Evolutionary conservation across 2,329 filamentous ascomycete genomes (phyloP).

Genomic region (Penicillium hesseltinei): DNA sequence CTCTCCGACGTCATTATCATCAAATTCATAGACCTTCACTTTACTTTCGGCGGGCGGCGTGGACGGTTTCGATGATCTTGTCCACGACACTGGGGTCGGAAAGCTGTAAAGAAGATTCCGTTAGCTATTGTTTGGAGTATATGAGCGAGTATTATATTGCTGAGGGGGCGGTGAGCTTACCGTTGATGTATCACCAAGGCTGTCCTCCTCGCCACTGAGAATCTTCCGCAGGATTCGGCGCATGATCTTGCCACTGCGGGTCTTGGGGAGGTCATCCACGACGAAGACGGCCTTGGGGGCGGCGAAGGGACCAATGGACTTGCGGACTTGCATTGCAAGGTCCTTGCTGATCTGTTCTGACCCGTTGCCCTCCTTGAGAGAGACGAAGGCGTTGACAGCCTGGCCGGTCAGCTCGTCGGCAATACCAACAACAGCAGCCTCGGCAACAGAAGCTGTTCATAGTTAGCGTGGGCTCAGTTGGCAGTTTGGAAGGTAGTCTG

Average conservation of each 20-base stretch:
- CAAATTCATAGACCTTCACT: slow-evolving; percentile 14
- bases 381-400: slow-evolving; percentile 94
- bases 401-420: slow-evolving; percentile 92
- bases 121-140: slow-evolving; percentile 7
- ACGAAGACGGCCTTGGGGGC: slow-evolving; percentile 91
- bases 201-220: slow-evolving; percentile 92
- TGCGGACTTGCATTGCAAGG: slow-evolving; percentile 88
- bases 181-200: slow-evolving; percentile 88
- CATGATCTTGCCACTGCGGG: slow-evolving; percentile 98
- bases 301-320: slow-evolving; percentile 95
- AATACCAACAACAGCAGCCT: slow-evolving; percentile 93
- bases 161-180: slow-evolving; percentile 53
- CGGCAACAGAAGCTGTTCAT: slow-evolving; percentile 61
- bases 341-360: slow-evolving; percentile 86
- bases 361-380: slow-evolving; percentile 79
- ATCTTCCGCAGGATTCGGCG: slow-evolving; percentile 96
- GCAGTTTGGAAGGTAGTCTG: too few relatives aligned
- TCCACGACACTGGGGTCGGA: slow-evolving; percentile 86
- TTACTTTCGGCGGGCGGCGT: slow-evolving; percentile 47
- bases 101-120: slow-evolving; percentile 53
- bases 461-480: slow-evolving; percentile 17
- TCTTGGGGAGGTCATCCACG: slow-evolving; percentile 94
- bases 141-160: neutral
- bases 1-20: slow-evolving; percentile 24
- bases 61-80: slow-evolving; percentile 82